Base-by-base conservation (phyloP, 2,329 filamentous ascomycete species). In the Aspergillus sp. region DNA sequence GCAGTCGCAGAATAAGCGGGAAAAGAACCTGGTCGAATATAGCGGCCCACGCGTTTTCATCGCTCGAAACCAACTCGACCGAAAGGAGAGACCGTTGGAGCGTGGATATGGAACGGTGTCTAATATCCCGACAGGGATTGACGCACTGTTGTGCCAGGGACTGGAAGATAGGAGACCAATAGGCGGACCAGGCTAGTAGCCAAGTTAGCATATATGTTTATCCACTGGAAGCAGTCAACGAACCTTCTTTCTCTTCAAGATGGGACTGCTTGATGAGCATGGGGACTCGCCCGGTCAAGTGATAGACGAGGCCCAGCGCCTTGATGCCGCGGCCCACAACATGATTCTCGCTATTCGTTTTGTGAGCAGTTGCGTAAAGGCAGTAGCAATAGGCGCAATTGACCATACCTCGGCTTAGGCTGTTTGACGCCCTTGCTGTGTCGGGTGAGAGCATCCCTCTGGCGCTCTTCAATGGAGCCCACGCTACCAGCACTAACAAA, bases 11-110 rank as follows among this genome's bases (percentile, higher is more conserved):
- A 41, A 96, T 89, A 10, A 98, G 69, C 1, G 91, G 91, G 59
- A 98, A 95, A 11, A 98, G 69, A 2, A 96, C 88, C 53, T 95
- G 83, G 41, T 79, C 78, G 58, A 98, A 98, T 32, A 98, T 95
- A 25, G 86, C 84, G 0, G 82, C 91, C 89, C 91, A 96, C 61
- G 93, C 85, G 44, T 84, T 76, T 50, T 93, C 83, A 40, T 91
- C 81, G 30, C 73, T 76, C n/a, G 81, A 82, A 1, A 82, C 85
- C 24, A 96, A 71, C 39, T 91, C 80, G 0, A 85, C 81, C 2
- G 86, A 91, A 1, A 96, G 72, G 1, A 98, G 71, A 2, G 85
- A 82, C 34, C 88, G 75, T 55, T 96, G 89, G 11, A 98, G 69
- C 7, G 80, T 85, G 5, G 81, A 78, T 47, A 96, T 85, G 1